phyloP scores from a whole-genome alignment of 2,329 filamentous ascomycete genomes.

The Fusarium sp. region DNA sequence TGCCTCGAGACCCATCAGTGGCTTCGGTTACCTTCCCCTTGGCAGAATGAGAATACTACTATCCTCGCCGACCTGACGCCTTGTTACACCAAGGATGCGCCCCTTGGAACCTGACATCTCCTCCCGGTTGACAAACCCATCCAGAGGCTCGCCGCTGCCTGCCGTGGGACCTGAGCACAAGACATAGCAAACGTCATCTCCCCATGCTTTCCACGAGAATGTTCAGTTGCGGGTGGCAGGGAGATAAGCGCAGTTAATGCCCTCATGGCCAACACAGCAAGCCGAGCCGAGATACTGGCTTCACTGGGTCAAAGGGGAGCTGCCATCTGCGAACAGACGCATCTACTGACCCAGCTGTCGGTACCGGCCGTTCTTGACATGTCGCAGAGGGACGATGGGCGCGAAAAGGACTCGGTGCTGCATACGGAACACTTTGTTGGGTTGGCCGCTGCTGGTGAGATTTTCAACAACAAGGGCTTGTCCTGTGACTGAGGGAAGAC shows the following conservation, averaged over 20 bases:
- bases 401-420: background rate
- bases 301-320: background rate
- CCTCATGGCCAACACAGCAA: background rate
- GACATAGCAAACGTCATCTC: conserved; percentile 9
- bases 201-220: background rate
- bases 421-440: conserved; percentile 3
- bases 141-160: conserved; percentile 29
- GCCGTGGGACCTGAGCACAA: conserved; percentile 31
- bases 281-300: background rate
- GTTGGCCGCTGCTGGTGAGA: background rate
- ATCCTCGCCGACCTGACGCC: background rate
- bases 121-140: conserved; percentile 11
- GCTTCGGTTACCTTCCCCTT: background rate
- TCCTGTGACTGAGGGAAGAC: background rate
- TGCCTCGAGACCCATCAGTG: background rate
- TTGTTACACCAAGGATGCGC: conserved; percentile 11
- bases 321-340: conserved; percentile 2
- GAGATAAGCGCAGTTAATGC: background rate
- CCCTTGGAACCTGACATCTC: conserved; percentile 4
- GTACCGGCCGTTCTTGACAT: conserved; percentile 5
- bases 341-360: background rate
- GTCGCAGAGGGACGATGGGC: conserved; percentile 5
- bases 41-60: background rate
- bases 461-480: background rate
- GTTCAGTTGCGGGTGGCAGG: background rate